A percentile compares a stretch with the other conserved stretches of the same genome.
Evolutionary conservation across 805 yeast genomes (phyloP).

Genomic region (Diddensiella transvaalensis): DNA sequence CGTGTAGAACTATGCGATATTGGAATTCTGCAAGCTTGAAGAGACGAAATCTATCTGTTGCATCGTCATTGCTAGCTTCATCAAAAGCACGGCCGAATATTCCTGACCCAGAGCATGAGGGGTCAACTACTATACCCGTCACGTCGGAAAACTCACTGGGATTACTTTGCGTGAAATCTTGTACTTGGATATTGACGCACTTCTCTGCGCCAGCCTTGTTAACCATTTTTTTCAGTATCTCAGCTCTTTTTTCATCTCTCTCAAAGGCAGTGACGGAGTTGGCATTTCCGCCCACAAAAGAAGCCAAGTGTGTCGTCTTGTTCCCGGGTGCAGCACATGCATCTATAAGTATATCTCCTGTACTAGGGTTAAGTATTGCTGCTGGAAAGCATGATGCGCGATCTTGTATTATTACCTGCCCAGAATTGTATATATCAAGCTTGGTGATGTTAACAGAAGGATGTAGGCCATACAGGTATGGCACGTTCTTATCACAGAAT

Average conservation of each 20-base stretch:
- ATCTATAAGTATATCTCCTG: conserved; percentile 70
- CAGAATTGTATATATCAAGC: conserved; percentile 65
- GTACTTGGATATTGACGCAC: conserved; percentile 42
- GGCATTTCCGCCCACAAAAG: conserved; percentile 45
- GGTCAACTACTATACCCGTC: conserved; percentile 86
- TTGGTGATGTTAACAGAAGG: conserved; percentile 69
- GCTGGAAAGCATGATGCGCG: conserved; percentile 98
- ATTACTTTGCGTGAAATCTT: conserved; percentile 59
- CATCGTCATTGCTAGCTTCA: conserved; percentile 44
- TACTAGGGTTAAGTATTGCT: conserved; percentile 61
- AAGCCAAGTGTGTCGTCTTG: conserved; percentile 89
- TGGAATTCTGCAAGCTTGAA: conserved; percentile 81
- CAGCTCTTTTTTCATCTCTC: conserved; percentile 69
- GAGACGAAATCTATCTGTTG: conserved; percentile 46
- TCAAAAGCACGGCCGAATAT: conserved; percentile 80
- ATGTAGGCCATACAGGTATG: conserved; percentile 75
- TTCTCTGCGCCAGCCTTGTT: conserved; percentile 63
- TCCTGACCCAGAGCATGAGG: conserved; percentile 97
- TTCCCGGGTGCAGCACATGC: conserved; percentile 99
- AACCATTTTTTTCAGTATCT: conserved; percentile 72
- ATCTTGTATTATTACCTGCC: conserved; percentile 87
- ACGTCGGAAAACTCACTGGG: conserved; percentile 61
- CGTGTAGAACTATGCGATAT: conserved; percentile 82
- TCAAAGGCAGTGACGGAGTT: conserved; percentile 75
- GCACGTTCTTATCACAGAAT: conserved; percentile 69